These are phyloP conservation scores for Gyrodon lividus DNA, from an alignment of 768 basidiomycete species.

Conservation along the genomic window DNA sequence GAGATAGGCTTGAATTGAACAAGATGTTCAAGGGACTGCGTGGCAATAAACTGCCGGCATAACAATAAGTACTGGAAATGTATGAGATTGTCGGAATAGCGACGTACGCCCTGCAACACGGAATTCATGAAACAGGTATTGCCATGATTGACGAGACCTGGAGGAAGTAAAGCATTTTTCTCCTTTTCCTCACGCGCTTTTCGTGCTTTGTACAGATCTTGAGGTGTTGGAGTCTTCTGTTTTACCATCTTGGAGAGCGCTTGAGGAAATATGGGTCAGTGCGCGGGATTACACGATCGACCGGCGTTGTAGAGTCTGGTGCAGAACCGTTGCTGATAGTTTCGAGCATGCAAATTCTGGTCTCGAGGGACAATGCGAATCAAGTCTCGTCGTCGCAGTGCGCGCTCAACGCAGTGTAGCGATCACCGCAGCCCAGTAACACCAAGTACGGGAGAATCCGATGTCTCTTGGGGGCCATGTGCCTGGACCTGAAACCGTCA, in stretches of 20 bases:
- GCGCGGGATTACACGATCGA: not conserved
- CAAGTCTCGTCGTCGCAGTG: not conserved
- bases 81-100: constrained; percentile 9
- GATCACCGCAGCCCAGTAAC: not conserved
- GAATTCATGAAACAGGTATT: constrained; percentile 98
- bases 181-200: constrained; percentile 65
- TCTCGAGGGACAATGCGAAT: not conserved
- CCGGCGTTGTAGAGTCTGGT: not conserved
- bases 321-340: not conserved
- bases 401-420: constrained; percentile 2
- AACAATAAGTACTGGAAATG: not conserved
- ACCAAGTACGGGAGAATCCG: no score
- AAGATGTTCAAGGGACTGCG: constrained; percentile 56
- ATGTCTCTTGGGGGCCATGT: no score
- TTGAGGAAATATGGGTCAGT: not conserved
- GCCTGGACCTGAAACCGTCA: no score
- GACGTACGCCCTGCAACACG: constrained; percentile 80
- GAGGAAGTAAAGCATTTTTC: constrained; percentile 58
- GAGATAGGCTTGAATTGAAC: constrained; percentile 54
- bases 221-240: constrained; percentile 54
- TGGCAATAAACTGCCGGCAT: constrained; percentile 61
- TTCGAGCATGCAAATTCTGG: constrained; percentile 1
- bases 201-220: constrained; percentile 60
- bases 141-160: constrained; percentile 76
- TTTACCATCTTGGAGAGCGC: constrained; percentile 43